phyloP scores from a whole-genome alignment of 1,284 basidiomycete genomes.

The Mycosarcoma mackinlayi region DNA sequence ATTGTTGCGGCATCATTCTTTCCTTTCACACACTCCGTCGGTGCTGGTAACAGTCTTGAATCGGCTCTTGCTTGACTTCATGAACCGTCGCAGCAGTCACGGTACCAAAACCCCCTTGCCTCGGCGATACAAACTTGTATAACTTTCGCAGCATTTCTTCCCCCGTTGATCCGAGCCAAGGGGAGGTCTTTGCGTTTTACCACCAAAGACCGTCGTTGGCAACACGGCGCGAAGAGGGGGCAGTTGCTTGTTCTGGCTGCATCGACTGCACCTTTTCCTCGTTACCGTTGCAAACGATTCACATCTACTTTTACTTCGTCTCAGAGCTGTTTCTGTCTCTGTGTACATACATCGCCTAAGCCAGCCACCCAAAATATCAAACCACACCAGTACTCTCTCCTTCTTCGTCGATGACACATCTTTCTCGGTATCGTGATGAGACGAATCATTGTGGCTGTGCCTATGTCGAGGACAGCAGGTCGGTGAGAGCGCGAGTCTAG shows the following conservation, averaged over 20 bases:
- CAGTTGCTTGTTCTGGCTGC: slow-evolving; percentile 23
- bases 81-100: neutral
- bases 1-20: slow-evolving; percentile 18
- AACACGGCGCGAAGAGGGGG: slow-evolving; percentile 1
- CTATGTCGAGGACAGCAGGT: too few relatives aligned
- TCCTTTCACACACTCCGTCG: neutral
- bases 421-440: too few relatives aligned
- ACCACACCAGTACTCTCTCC: slow-evolving; percentile 15
- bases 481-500: too few relatives aligned
- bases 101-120: slow-evolving; percentile 11
- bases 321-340: slow-evolving; percentile 1
- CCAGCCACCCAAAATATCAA: slow-evolving; percentile 17
- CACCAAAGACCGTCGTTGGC: neutral
- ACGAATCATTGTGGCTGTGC: too few relatives aligned
- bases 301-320: neutral
- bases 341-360: neutral
- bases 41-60: neutral
- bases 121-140: slow-evolving; percentile 20
- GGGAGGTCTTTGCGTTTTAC: neutral
- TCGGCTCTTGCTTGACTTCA: neutral
- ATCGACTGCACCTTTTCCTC: slow-evolving; percentile 3
- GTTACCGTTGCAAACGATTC: neutral
- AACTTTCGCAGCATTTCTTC: slow-evolving; percentile 22
- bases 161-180: slow-evolving; percentile 18
- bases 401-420: too few relatives aligned